Conservation (phyloP, 805 yeast species). For the Zygoascus tannicola region DNA sequence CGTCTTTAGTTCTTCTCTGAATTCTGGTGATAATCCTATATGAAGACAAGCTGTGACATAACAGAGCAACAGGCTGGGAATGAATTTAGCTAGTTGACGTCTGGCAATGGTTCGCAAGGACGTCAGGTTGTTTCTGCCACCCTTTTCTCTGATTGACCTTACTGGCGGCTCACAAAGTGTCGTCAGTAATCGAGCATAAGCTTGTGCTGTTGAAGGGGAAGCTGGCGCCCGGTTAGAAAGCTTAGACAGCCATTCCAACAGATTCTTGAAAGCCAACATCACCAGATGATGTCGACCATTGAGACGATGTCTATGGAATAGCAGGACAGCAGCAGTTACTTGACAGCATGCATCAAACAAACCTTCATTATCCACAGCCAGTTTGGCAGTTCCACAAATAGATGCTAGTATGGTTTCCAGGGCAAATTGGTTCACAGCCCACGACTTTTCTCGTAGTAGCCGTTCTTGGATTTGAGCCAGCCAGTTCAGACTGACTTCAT, state of each 20-base stretch:
- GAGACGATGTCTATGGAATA: constrained; percentile 62
- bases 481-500: background rate
- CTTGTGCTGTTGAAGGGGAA: constrained; percentile 37
- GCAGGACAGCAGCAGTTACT: constrained; percentile 48
- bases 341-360: constrained; percentile 21
- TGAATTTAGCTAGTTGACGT: constrained; percentile 51
- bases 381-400: constrained; percentile 22
- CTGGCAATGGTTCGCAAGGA: constrained; percentile 49
- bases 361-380: background rate
- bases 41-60: constrained; percentile 48
- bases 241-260: constrained; percentile 40
- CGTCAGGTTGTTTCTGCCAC: constrained; percentile 35
- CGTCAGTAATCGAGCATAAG: constrained; percentile 49
- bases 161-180: constrained; percentile 68
- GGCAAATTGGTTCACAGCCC: constrained; percentile 58
- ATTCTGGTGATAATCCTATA: constrained; percentile 37
- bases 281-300: constrained; percentile 66
- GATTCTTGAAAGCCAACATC: constrained; percentile 37
- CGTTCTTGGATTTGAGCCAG: background rate
- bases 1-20: constrained; percentile 41
- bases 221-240: constrained; percentile 8
- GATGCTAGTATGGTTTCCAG: constrained; percentile 46
- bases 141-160: constrained; percentile 21
- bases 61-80: constrained; percentile 49
- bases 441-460: constrained; percentile 40